Conservation (phyloP, 768 basidiomycete species). For the Crassisporium funariophilum region DNA sequence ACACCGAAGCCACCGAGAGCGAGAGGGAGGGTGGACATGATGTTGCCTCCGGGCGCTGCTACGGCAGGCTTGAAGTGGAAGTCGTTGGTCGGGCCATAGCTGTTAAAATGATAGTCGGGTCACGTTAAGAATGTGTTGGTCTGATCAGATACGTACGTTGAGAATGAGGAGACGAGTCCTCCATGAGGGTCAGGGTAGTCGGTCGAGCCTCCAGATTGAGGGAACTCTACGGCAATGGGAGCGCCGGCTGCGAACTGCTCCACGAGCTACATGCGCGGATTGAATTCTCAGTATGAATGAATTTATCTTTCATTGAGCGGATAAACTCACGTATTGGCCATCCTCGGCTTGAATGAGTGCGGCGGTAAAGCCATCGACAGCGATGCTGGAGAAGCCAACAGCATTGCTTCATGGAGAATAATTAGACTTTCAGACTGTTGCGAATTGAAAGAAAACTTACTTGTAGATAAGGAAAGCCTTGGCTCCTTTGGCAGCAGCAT, state of each 20-base stretch:
- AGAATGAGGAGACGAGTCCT: constrained; percentile 57
- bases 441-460: constrained; percentile 33
- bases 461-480: constrained; percentile 54
- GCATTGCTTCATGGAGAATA: constrained; percentile 43
- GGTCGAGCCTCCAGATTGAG: constrained; percentile 43
- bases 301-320: too few species aligned
- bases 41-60: constrained; percentile 51
- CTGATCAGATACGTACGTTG: constrained; percentile 28
- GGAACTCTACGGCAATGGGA: constrained; percentile 47
- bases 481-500: constrained; percentile 56
- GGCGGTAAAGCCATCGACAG: constrained; percentile 47
- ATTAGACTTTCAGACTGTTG: background rate
- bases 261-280: constrained; percentile 39
- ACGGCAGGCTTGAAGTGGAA: constrained; percentile 54
- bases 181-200: constrained; percentile 52
- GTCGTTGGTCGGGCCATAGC: constrained; percentile 64
- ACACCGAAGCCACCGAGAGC: constrained; percentile 37
- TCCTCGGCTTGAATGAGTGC: constrained; percentile 56
- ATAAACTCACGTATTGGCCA: constrained; percentile 52
- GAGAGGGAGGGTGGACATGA: constrained; percentile 45
- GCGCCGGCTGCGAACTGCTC: constrained; percentile 48
- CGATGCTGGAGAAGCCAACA: constrained; percentile 43
- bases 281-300: background rate
- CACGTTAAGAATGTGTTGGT: background rate
- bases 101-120: constrained; percentile 10